Evolutionary conservation across 2,329 filamentous ascomycete species (phyloP).

Genomic region (Orbilia oligospora): DNA sequence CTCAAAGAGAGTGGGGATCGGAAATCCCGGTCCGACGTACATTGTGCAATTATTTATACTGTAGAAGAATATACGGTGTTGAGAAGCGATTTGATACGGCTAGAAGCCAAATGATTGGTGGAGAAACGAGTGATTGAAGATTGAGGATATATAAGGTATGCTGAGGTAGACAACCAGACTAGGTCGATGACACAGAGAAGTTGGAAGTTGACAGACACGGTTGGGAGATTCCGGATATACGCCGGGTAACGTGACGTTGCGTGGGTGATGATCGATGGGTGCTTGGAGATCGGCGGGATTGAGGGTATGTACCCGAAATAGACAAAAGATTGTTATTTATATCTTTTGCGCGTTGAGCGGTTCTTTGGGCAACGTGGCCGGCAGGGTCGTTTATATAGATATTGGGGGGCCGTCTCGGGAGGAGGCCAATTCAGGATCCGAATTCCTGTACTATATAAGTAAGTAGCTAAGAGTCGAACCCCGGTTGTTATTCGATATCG

Average conservation of each 20-base stretch:
- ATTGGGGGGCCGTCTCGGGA: background rate
- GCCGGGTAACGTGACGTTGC: no score
- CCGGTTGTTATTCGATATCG: background rate
- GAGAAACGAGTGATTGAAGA: background rate
- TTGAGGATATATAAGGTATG: background rate
- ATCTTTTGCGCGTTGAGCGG: background rate
- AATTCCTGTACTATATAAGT: no score
- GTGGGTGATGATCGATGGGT: no score
- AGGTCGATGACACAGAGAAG: no score
- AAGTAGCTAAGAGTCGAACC: background rate
- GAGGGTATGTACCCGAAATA: no score
- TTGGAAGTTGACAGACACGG: no score
- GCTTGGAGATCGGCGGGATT: no score
- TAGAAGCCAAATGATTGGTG: no score
- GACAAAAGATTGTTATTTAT: background rate
- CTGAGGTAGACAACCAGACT: no score
- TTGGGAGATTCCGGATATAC: no score
- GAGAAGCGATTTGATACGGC: no score
- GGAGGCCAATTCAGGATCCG: no score
- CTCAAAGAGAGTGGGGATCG: conserved; percentile 54
- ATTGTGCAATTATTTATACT: background rate
- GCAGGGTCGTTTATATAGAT: background rate
- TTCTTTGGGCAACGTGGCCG: background rate
- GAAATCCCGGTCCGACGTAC: conserved; percentile 4
- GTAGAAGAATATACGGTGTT: background rate